Evolutionary conservation across 2,329 filamentous ascomycete genomes (phyloP).

Genomic region (Alternaria arbusti): DNA sequence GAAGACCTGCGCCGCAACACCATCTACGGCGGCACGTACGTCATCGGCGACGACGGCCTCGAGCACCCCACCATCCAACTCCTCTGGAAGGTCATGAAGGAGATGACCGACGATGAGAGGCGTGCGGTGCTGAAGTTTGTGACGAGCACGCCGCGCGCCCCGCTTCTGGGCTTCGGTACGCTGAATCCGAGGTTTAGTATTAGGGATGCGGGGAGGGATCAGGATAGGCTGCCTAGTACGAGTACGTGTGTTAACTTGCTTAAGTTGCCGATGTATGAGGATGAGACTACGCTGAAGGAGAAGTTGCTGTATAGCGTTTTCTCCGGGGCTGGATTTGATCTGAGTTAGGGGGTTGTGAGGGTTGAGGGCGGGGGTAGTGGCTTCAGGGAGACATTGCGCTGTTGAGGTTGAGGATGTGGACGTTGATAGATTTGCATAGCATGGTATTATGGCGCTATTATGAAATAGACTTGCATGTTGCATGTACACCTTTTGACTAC

Average conservation of each 20-base stretch:
- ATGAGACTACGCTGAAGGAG: slow-evolving; percentile 68
- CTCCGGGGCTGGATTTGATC: slow-evolving; percentile 89
- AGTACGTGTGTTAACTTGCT: slow-evolving; percentile 96
- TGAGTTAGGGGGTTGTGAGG: slow-evolving; percentile 40
- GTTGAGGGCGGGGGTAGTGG: no score
- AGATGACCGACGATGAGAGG: slow-evolving; percentile 76
- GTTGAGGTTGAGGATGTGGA: no score
- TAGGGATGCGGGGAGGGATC: slow-evolving; percentile 77
- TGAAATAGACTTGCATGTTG: no score
- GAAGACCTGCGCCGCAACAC: slow-evolving; percentile 86
- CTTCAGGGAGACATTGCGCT: no score
- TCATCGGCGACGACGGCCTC: slow-evolving; percentile 82
- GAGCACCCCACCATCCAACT: slow-evolving; percentile 86
- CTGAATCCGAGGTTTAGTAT: slow-evolving; percentile 89
- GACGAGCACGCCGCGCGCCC: slow-evolving; percentile 88
- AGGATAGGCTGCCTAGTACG: slow-evolving; percentile 83
- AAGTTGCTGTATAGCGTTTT: slow-evolving; percentile 91
- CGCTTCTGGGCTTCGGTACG: slow-evolving; percentile 85
- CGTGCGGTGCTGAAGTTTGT: slow-evolving; percentile 94
- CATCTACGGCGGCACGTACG: slow-evolving; percentile 84
- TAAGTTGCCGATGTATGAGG: slow-evolving; percentile 84
- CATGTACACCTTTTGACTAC: no score
- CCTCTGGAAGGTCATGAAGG: slow-evolving; percentile 90
- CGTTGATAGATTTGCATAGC: not conserved
- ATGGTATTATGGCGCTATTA: not conserved